Conservation (phyloP, 768 basidiomycete species). For the Psilocybe cubensis region DNA sequence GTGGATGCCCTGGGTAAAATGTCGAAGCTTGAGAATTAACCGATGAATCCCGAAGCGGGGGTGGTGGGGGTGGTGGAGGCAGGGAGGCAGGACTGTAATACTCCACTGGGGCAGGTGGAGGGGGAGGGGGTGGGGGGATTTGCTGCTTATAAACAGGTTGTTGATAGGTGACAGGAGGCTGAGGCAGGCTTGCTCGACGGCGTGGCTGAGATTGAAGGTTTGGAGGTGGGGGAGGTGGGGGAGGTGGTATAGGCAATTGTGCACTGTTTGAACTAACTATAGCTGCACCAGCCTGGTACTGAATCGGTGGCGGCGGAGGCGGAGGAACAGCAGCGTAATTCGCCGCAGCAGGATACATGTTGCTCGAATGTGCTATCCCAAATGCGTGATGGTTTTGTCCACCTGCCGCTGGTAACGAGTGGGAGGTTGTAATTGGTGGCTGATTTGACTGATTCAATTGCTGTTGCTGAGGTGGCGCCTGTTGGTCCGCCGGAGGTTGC, state of each 20-base stretch:
- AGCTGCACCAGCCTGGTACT: constrained; percentile 20
- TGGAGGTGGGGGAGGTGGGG: constrained; percentile 26
- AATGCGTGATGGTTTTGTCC: constrained; percentile 28
- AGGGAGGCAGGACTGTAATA: not conserved
- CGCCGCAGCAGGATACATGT: constrained; percentile 27
- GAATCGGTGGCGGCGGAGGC: constrained; percentile 46
- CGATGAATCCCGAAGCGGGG: constrained; percentile 33
- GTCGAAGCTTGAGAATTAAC: constrained; percentile 28
- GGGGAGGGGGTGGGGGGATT: constrained; percentile 24
- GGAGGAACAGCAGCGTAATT: constrained; percentile 36
- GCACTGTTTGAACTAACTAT: constrained; percentile 23
- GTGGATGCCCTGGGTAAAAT: constrained; percentile 35
- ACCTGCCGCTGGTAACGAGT: constrained; percentile 30
- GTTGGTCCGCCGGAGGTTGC: not conserved
- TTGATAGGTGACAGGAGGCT: constrained; percentile 50
- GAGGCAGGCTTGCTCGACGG: constrained; percentile 54
- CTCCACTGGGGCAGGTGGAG: constrained; percentile 18
- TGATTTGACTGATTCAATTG: not conserved
- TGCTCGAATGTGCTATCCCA: constrained; percentile 27
- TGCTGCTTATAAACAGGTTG: constrained; percentile 28
- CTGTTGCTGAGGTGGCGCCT: not conserved
- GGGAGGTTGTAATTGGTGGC: constrained; percentile 20
- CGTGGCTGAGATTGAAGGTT: constrained; percentile 14
- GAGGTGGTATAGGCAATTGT: constrained; percentile 32
- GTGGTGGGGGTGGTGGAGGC: constrained; percentile 33